These are phyloP conservation scores for Tricholoma hemisulphureum DNA, from an alignment of 768 basidiomycete genomes.

Conservation along the genomic window DNA sequence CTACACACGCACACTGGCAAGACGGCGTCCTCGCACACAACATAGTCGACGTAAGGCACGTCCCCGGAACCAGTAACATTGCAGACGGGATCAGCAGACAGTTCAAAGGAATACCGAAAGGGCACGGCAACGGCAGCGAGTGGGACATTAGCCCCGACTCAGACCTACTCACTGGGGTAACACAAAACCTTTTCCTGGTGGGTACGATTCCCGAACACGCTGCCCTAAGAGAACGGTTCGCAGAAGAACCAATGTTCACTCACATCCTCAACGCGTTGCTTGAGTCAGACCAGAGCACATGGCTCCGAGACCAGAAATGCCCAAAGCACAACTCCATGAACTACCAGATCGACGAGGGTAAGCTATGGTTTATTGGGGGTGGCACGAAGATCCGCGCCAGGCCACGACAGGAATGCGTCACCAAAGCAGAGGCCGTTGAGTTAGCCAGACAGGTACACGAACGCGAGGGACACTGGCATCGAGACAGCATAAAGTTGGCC, in stretches of 20 bases:
- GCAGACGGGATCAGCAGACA: constrained; percentile 31
- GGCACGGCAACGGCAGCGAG: no score
- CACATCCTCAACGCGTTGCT: constrained; percentile 31
- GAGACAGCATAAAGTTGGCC: background rate
- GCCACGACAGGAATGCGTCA: background rate
- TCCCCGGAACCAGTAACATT: constrained; percentile 19
- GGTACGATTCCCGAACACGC: background rate
- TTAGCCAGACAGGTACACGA: background rate
- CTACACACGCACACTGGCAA: constrained; percentile 19
- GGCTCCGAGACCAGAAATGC: background rate
- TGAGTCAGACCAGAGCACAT: background rate
- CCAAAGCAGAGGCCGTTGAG: background rate
- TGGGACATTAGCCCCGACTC: no score
- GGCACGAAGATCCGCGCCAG: background rate
- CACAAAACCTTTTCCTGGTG: background rate
- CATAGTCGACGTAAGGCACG: constrained; percentile 24
- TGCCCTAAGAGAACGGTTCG: constrained; percentile 16
- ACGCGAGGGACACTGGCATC: background rate
- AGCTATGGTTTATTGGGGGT: background rate
- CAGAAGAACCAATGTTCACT: constrained; percentile 19
- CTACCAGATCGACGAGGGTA: background rate
- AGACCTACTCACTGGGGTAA: constrained; percentile 13
- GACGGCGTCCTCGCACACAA: constrained; percentile 24
- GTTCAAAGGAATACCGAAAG: no score
- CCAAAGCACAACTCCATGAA: no score